These are phyloP conservation scores for Sugiyamaella americana DNA, from an alignment of 805 yeast species.

Conservation along the genomic window DNA sequence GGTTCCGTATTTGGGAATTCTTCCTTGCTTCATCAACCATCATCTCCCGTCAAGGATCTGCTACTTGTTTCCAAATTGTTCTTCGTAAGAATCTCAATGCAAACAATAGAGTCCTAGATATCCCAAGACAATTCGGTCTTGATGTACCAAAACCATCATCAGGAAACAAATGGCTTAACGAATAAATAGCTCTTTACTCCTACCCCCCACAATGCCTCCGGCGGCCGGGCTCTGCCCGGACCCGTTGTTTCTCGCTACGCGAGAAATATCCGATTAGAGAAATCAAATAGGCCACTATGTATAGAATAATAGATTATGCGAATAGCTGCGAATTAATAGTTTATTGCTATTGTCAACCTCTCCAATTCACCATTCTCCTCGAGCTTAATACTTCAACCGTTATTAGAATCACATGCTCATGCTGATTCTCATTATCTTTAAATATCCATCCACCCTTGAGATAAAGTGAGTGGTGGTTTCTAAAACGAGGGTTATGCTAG, in stretches of 20 bases:
- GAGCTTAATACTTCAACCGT: too few relatives aligned
- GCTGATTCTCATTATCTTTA: too few relatives aligned
- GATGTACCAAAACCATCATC: slow-evolving; percentile 34
- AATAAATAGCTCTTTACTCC: not conserved
- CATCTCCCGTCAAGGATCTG: slow-evolving; percentile 88
- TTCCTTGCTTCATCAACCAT: slow-evolving; percentile 79
- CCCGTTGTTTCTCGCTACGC: not conserved
- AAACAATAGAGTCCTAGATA: slow-evolving; percentile 74
- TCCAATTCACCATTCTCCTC: too few relatives aligned
- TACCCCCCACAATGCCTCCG: not conserved
- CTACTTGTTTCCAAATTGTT: slow-evolving; percentile 85
- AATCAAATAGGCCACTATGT: too few relatives aligned
- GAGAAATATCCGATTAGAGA: too few relatives aligned
- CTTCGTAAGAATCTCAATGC: slow-evolving; percentile 85
- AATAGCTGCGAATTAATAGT: too few relatives aligned
- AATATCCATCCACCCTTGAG: too few relatives aligned
- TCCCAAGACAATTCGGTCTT: slow-evolving; percentile 73
- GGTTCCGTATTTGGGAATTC: slow-evolving; percentile 93
- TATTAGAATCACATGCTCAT: too few relatives aligned
- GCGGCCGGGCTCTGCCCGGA: not conserved
- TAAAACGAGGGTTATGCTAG: too few relatives aligned
- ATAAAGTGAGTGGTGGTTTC: too few relatives aligned
- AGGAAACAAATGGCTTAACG: slow-evolving; percentile 27
- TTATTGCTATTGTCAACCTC: too few relatives aligned
- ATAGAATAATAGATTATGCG: too few relatives aligned